Evolutionary conservation across 139 green algal genomes (phyloP).

Genomic region (Haematococcus sp.): DNA sequence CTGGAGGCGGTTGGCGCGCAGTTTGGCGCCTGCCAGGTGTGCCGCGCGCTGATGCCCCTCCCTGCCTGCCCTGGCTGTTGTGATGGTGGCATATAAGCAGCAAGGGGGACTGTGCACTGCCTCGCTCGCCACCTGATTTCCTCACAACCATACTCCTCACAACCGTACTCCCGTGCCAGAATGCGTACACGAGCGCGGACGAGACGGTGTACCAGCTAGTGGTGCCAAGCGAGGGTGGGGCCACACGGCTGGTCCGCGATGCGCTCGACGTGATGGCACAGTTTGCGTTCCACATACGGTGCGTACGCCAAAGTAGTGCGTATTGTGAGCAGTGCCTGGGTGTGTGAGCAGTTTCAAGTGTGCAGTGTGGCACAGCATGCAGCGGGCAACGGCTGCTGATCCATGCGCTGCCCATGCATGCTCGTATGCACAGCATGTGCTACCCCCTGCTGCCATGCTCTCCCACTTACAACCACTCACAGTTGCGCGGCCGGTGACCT

Average conservation of each 20-base stretch:
- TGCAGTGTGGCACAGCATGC: no score
- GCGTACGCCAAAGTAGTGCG: no score
- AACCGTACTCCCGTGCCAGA: conserved; percentile 47
- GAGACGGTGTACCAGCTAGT: conserved; percentile 75
- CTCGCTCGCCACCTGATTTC: no score
- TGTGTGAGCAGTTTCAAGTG: no score
- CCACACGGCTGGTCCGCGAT: conserved; percentile 44
- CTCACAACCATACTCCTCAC: no score
- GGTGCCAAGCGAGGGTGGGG: conserved; percentile 14
- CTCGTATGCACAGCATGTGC: no score
- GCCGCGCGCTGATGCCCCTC: neutral
- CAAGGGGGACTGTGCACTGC: neutral
- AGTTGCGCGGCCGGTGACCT: conserved; percentile 68
- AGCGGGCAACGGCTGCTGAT: no score
- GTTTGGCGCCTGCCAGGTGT: conserved; percentile 79
- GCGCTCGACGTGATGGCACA: conserved; percentile 72
- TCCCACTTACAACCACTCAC: neutral
- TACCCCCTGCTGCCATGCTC: no score
- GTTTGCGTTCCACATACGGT: conserved; percentile 76
- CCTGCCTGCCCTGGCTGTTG: neutral
- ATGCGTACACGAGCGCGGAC: conserved; percentile 78
- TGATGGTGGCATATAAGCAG: neutral
- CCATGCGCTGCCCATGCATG: no score
- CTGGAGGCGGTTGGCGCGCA: conserved; percentile 82
- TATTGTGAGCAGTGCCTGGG: no score